Evolutionary conservation across 163 green algal genomes (phyloP), one percentile per base, ranked within the genome.

Genomic region (Scenedesmus sp.): DNA sequence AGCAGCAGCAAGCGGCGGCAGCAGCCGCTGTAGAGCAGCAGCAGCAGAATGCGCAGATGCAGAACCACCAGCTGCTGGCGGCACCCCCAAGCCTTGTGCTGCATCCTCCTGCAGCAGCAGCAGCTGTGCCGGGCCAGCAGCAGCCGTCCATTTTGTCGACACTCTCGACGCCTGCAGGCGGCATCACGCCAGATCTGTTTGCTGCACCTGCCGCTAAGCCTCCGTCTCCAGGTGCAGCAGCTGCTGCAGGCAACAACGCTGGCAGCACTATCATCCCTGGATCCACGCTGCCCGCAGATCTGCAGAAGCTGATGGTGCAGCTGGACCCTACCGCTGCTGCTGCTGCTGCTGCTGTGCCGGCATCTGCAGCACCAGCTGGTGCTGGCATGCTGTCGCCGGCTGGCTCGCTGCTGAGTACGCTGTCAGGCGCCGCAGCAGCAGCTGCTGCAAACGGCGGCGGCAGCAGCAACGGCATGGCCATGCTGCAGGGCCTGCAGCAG

Each of bases 251-350:
- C 10, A 54, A 46, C 74, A 73, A n/a, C n/a, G 60, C 34, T 6
- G 13, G 26, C 59, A 34, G 34, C 34, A 34, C 34, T 4, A 46
- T 60, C 52, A 57, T 62, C 46, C 18, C 23, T 16, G 55, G 55
- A 23, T 85, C 57, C 13, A 76, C 59, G 2, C 73, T 79, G 10
- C 73, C 77, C 52, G 52, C 74, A 62, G 74, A 91, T 12, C 76
- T 87, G 18, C 76, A 87, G 76, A 87, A 77, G 66, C 26, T 87
- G 4, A 87, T 87, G 46, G 87, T 54, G 5, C 76, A 91, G 74
- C n/a, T 91, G 6, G 74, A 77, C 2, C 56, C 82, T 15, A 4
- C 16, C 13, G 57, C 54, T 34, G 23, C 10, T 56, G 52, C 55
- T 64, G 55, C 59, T 12, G 57, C 87, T 82, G 57, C 2, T 15